Conservation (phyloP, 768 basidiomycete species). For the Trametes elegans region DNA sequence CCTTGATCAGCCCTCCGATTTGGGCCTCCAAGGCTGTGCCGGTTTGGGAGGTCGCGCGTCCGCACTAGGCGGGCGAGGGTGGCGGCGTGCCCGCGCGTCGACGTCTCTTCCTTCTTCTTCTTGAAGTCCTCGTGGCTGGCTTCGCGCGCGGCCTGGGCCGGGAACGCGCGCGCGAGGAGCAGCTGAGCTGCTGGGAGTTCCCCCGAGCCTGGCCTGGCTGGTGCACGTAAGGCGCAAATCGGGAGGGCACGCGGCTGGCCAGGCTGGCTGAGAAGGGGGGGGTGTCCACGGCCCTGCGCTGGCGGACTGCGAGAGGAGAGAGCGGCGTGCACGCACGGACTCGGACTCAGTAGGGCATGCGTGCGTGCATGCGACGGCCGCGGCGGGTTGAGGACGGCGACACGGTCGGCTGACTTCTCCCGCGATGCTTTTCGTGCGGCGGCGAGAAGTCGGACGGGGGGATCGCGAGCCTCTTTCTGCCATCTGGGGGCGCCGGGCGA, state of each 20-base stretch:
- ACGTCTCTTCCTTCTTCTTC: no score
- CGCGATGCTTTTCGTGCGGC: conserved; percentile 32
- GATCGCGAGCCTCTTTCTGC: no score
- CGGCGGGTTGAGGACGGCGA: no score
- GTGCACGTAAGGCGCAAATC: no score
- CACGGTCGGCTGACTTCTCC: conserved; percentile 31
- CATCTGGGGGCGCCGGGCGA: no score
- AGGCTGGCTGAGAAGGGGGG: not conserved
- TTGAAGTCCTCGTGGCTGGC: no score
- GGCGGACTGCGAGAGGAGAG: no score
- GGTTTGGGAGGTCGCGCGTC: conserved; percentile 1
- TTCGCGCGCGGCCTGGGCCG: not conserved
- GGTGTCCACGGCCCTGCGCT: no score
- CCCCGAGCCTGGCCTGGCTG: not conserved
- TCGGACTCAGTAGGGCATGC: conserved; percentile 12
- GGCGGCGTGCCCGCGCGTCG: not conserved
- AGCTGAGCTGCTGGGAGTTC: not conserved
- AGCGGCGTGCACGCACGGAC: no score
- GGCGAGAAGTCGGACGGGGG: conserved; percentile 4
- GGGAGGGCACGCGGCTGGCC: no score
- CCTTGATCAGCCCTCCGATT: no score
- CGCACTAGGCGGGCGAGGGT: not conserved
- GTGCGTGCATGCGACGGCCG: conserved; percentile 3
- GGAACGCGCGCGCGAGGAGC: not conserved
- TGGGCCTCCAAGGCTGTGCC: no score